These are phyloP conservation scores for Intubia oerlemansii DNA, from an alignment of 2,329 filamentous ascomycete genomes.

Conservation along the genomic window DNA sequence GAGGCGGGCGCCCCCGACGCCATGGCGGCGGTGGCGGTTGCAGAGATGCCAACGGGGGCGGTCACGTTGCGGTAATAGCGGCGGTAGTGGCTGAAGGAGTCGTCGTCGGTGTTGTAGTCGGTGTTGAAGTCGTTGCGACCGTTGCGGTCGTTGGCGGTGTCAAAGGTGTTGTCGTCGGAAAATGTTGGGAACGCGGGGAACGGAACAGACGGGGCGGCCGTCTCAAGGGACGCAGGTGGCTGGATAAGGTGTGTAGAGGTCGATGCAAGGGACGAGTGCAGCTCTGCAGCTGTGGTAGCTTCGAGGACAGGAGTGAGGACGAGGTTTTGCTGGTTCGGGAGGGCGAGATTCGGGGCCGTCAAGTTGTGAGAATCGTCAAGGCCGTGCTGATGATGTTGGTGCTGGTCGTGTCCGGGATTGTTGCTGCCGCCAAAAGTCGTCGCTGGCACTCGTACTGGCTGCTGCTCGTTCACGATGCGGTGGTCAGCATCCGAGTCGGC, in stretches of 20 bases:
- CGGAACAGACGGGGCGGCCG: not conserved
- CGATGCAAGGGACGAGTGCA: constrained; percentile 2
- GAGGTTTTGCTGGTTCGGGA: not conserved
- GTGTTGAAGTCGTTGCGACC: not conserved
- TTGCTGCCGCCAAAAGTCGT: constrained; percentile 7
- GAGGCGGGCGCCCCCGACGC: constrained; percentile 18
- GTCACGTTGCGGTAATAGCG: too few relatives aligned
- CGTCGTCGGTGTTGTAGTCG: constrained; percentile 2
- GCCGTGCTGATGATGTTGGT: not conserved
- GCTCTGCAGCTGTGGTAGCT: not conserved
- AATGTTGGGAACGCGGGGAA: too few relatives aligned
- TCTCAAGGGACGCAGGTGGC: constrained; percentile 1
- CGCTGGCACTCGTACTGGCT: not conserved
- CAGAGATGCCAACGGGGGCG: not conserved
- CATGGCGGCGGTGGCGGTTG: constrained; percentile 14
- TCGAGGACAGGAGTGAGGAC: not conserved
- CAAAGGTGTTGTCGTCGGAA: too few relatives aligned
- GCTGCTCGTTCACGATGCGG: too few relatives aligned
- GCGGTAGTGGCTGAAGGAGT: constrained; percentile 9
- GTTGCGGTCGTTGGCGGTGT: constrained; percentile 6
- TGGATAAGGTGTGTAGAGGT: not conserved
- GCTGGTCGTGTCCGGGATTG: constrained; percentile 6
- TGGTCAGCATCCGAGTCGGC: constrained; percentile 8
- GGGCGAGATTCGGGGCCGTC: too few relatives aligned
- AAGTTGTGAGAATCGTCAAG: constrained; percentile 8